Base-by-base conservation (phyloP, 129 eudicot species). In the Flaveria bidentis region DNA sequence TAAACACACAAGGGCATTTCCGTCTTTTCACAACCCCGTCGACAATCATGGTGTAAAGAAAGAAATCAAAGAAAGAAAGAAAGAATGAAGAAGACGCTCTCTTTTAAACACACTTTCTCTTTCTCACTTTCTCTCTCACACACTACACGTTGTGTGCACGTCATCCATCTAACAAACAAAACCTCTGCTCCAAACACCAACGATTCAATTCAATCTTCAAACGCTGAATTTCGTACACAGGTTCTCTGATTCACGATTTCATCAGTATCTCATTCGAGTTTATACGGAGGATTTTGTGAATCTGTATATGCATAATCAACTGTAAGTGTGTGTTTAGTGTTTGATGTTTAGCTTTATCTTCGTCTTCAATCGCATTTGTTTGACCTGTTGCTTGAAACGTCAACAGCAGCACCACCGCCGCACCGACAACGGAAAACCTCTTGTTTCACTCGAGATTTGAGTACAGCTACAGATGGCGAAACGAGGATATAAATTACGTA, bases 401-500 rank as follows among this genome's bases (percentile, higher is more conserved):
- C 60, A 65, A n/a, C 69, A 51, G 65, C 60, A 65, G 53, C 60
- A 65, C 23, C 69, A 51, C 30, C 30, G 26, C 53, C 74, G 75
- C 84, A 80, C 84, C 84, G 84, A 80, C 84, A 74, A 80, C 36
- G 67, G 71, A 74, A 56, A 26, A 67, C 14, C 46, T 42, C 28
- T 13, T 33, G 49, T 61, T 49, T 42, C 45, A 49, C 6, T 61
- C 41, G 3, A 12, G 67, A 61, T 26, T 67, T 62, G 16, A 57
- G 0, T 58, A 12, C 67, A 26, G 15, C 50, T 53, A 52, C 69
- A 72, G 77, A 89, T 87, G 96, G 92, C 86, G 26, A 87, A 82
- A 74, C 92, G 96, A 22, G 97, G 92, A 44, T 91, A 89, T 81
- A 91, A 91, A 84, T 72, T 91, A 78, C 97, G 97, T 91, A 91